Conservation (phyloP, 805 yeast genomes). For the Metschnikowia reukaufii region DNA sequence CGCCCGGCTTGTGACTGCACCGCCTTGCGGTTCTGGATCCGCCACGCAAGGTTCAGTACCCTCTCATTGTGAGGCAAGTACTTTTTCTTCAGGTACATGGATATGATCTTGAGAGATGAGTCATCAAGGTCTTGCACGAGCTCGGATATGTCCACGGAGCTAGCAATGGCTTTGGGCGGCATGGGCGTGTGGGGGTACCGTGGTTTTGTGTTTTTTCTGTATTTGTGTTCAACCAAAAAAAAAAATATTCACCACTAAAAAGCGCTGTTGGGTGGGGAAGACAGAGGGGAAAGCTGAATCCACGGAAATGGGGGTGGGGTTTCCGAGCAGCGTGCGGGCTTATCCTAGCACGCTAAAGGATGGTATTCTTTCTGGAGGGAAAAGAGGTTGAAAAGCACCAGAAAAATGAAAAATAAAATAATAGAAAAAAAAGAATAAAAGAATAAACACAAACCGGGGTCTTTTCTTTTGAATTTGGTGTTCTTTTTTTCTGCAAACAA, state of each 20-base stretch:
- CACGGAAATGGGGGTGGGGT: no score
- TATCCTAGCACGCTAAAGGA: no score
- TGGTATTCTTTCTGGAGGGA: no score
- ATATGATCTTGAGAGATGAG: slow-evolving; percentile 36
- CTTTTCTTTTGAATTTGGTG: not conserved
- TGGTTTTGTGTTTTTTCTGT: not conserved
- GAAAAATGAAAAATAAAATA: no score
- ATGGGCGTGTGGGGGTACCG: not conserved
- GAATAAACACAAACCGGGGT: not conserved
- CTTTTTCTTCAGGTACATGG: slow-evolving; percentile 43
- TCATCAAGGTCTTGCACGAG: slow-evolving; percentile 36
- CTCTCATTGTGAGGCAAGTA: slow-evolving; percentile 44
- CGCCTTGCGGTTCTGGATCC: slow-evolving; percentile 41
- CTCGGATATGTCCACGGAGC: slow-evolving; percentile 16
- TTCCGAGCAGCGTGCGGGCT: no score
- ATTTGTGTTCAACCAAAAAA: not conserved
- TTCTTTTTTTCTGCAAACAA: not conserved
- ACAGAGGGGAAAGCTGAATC: not conserved
- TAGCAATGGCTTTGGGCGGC: slow-evolving; percentile 6
- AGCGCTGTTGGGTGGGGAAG: not conserved
- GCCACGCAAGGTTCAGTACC: slow-evolving; percentile 45
- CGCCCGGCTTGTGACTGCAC: slow-evolving; percentile 12
- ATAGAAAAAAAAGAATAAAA: not conserved
- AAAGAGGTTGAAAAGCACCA: no score
- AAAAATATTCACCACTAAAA: not conserved